Conservation (phyloP, 2,329 filamentous ascomycete species). For the Alternaria angustiovoidea region DNA sequence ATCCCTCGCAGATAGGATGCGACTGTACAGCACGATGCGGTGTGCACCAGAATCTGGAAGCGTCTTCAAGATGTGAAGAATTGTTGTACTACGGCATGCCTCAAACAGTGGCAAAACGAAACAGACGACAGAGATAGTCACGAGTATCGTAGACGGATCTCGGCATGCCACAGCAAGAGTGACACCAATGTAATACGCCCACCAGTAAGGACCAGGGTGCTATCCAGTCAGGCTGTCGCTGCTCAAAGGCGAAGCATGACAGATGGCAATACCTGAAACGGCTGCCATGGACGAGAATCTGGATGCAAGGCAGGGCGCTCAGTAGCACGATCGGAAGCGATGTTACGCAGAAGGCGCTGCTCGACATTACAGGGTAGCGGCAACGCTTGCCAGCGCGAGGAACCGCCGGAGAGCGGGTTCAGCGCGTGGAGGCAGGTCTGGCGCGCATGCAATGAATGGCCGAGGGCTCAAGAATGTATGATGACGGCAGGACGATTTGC, state of each 20-base stretch:
- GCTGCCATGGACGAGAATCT: constrained; percentile 24
- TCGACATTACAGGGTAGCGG: constrained; percentile 24
- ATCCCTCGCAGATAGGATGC: background rate
- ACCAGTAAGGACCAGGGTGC: constrained; percentile 6
- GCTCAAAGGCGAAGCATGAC: constrained; percentile 28
- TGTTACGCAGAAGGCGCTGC: constrained; percentile 39
- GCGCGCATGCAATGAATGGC: constrained; percentile 17
- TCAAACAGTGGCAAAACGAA: constrained; percentile 19
- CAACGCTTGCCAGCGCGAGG: constrained; percentile 38
- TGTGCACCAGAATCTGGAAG: constrained; percentile 1
- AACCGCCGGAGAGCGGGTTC: constrained; percentile 27
- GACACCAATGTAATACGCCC: constrained; percentile 19
- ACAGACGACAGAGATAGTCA: constrained; percentile 21
- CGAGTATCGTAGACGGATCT: constrained; percentile 14
- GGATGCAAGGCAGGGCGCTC: constrained; percentile 40
- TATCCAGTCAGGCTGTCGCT: constrained; percentile 25
- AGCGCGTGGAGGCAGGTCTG: constrained; percentile 34
- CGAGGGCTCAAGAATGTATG: constrained; percentile 13
- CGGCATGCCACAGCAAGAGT: constrained; percentile 24
- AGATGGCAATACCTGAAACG: constrained; percentile 29
- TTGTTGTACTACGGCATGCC: constrained; percentile 7
- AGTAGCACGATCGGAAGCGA: constrained; percentile 34
- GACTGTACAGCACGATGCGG: background rate
- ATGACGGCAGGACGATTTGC: constrained; percentile 23
- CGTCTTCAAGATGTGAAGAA: constrained; percentile 1